These are phyloP conservation scores for Penicillium cinerascens DNA, from an alignment of 495 filamentous ascomycete species.

Conservation along the genomic window DNA sequence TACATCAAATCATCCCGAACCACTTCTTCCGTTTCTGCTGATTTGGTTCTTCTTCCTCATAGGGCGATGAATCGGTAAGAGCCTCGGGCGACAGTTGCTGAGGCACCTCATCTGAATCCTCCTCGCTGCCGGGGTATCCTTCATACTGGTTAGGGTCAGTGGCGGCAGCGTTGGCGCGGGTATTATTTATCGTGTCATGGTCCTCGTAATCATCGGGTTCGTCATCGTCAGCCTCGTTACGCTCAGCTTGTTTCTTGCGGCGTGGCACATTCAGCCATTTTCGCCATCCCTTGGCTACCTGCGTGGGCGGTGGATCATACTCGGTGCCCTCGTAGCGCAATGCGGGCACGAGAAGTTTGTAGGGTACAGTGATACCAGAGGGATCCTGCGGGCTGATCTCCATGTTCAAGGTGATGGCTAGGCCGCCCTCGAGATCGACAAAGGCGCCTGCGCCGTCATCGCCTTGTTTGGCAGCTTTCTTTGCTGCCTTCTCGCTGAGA, in stretches of 20 bases:
- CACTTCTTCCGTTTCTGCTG: constrained; percentile 33
- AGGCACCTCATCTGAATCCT: constrained; percentile 18
- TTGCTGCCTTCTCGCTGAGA: constrained; percentile 56
- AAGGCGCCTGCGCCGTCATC: constrained; percentile 40
- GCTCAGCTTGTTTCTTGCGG: constrained; percentile 21
- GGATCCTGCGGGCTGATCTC: constrained; percentile 84
- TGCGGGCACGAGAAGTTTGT: constrained; percentile 79
- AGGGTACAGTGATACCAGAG: constrained; percentile 81
- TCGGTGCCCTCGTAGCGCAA: constrained; percentile 53
- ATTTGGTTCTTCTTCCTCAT: constrained; percentile 17
- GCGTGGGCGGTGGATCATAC: constrained; percentile 38
- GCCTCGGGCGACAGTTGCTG: constrained; percentile 18
- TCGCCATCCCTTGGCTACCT: constrained; percentile 42
- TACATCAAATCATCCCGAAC: constrained; percentile 35
- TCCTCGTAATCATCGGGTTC: constrained; percentile 30
- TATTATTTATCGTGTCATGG: constrained; percentile 26
- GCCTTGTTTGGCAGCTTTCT: constrained; percentile 35
- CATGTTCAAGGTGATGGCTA: constrained; percentile 82
- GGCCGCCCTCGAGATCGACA: constrained; percentile 69
- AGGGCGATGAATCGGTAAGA: constrained; percentile 10
- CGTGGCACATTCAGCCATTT: constrained; percentile 36
- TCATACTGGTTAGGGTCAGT: constrained; percentile 18
- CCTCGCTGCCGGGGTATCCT: constrained; percentile 25
- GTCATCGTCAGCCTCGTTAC: constrained; percentile 14
- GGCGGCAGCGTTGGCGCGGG: constrained; percentile 23